phyloP scores from a whole-genome alignment of 768 basidiomycete species.

The Solioccasus polychromus region DNA sequence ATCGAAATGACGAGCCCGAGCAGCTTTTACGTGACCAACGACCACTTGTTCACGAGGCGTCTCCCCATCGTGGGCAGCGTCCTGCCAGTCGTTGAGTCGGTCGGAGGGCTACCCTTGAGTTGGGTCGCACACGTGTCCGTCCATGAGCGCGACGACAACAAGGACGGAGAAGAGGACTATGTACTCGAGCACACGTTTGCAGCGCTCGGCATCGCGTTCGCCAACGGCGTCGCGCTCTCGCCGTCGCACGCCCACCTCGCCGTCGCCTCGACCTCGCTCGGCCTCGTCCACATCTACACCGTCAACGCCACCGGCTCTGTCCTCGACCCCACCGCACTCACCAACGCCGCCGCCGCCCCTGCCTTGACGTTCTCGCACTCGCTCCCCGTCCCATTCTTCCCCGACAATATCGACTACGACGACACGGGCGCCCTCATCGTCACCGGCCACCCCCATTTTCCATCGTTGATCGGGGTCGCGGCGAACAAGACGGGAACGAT shows the following conservation, averaged over 20 bases:
- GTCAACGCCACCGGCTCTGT: conserved; percentile 43
- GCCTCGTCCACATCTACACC: conserved; percentile 48
- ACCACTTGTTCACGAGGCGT: conserved; percentile 66
- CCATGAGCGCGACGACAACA: conserved; percentile 26
- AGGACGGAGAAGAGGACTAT: conserved; percentile 27
- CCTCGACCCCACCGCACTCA: too few species aligned
- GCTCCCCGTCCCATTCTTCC: conserved; percentile 53
- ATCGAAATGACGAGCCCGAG: conserved; percentile 62
- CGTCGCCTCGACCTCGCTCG: conserved; percentile 51
- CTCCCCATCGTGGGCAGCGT: conserved; percentile 49
- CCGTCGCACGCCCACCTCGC: conserved; percentile 49
- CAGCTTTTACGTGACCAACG: conserved; percentile 72
- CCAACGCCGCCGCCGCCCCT: conserved; percentile 39
- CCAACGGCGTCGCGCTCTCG: conserved; percentile 68
- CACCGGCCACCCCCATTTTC: conserved; percentile 68
- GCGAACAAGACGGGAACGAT: conserved; percentile 38
- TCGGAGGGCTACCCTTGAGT: conserved; percentile 54
- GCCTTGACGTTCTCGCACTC: conserved; percentile 36
- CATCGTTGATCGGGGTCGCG: conserved; percentile 44
- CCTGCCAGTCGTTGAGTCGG: conserved; percentile 52
- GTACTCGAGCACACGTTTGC: conserved; percentile 37
- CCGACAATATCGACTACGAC: conserved; percentile 62
- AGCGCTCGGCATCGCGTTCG: conserved; percentile 54
- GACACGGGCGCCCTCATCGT: conserved; percentile 48
- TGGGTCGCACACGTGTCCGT: conserved; percentile 59